Percentiles rank a stretch among this genome's conserved stretches.
phyloP scores from a whole-genome alignment of 805 yeast species.

The Ascoidea asiatica region DNA sequence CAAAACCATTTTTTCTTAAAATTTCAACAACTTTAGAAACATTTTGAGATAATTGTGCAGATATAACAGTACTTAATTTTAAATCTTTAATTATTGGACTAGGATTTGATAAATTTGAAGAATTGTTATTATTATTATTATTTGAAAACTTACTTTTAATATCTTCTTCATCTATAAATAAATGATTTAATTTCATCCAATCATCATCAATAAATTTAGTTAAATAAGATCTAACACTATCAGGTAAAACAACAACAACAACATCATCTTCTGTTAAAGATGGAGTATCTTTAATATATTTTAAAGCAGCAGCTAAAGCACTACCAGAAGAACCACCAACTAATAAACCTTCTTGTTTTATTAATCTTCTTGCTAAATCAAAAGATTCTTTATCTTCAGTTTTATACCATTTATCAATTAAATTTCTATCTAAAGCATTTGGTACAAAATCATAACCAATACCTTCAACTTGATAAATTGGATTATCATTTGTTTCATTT shows the following conservation, averaged over 20 bases:
- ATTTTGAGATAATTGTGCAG: constrained; percentile 48
- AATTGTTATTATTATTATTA: constrained; percentile 23
- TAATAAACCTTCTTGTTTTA: constrained; percentile 72
- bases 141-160: constrained; percentile 16
- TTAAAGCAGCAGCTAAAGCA: constrained; percentile 67
- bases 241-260: constrained; percentile 75
- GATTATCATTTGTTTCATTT: constrained; percentile 37
- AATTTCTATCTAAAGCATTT: constrained; percentile 53
- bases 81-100: constrained; percentile 62
- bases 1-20: constrained; percentile 65
- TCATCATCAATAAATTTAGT: constrained; percentile 84
- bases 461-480: constrained; percentile 72
- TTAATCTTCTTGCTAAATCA: constrained; percentile 67
- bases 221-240: constrained; percentile 73
- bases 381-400: constrained; percentile 76
- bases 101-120: constrained; percentile 39
- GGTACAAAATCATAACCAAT: constrained; percentile 86
- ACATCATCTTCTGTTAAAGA: constrained; percentile 58
- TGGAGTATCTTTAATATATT: constrained; percentile 47
- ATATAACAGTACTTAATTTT: constrained; percentile 67
- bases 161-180: constrained; percentile 38
- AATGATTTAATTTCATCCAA: constrained; percentile 74
- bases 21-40: constrained; percentile 54
- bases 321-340: constrained; percentile 88
- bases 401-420: constrained; percentile 72